Evolutionary conservation across 2,329 filamentous ascomycete species (phyloP).

Genomic region (Lasiodiplodia citricola): DNA sequence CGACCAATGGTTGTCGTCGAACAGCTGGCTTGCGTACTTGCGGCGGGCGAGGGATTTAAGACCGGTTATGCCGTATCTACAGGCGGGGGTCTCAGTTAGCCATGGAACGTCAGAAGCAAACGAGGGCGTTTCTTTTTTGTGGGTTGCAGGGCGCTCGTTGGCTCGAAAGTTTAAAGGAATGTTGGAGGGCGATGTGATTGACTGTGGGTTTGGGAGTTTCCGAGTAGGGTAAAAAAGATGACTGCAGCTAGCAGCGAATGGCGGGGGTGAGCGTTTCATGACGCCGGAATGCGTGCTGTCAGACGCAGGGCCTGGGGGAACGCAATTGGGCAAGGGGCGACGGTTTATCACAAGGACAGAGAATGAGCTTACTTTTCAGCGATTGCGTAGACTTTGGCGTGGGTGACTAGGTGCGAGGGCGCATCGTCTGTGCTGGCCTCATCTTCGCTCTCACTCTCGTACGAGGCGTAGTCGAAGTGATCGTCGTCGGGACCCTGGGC

Average conservation of each 20-base stretch:
- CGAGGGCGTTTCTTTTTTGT: background rate
- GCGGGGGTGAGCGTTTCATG: slow-evolving; percentile 11
- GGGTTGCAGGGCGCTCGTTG: slow-evolving; percentile 9
- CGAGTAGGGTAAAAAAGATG: slow-evolving; percentile 25
- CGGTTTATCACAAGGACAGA: slow-evolving; percentile 28
- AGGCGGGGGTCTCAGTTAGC: slow-evolving; percentile 5
- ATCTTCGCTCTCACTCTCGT: slow-evolving; percentile 27
- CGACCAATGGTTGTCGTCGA: slow-evolving; percentile 46
- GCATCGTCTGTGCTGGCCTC: slow-evolving; percentile 44
- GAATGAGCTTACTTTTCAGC: slow-evolving; percentile 52
- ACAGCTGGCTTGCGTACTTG: slow-evolving; percentile 53
- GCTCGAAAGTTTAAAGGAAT: background rate
- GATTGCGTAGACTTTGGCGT: slow-evolving; percentile 56
- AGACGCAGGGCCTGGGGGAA: slow-evolving; percentile 25
- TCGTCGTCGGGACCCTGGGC: slow-evolving; percentile 14
- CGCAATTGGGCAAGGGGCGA: slow-evolving; percentile 27
- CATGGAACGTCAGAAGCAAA: slow-evolving; percentile 6
- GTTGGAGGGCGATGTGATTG: slow-evolving; percentile 4
- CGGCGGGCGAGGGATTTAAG: slow-evolving; percentile 52
- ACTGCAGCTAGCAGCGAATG: slow-evolving; percentile 13
- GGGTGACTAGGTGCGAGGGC: slow-evolving; percentile 50
- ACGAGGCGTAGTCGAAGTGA: slow-evolving; percentile 14
- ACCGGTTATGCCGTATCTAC: slow-evolving; percentile 54
- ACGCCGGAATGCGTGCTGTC: background rate
- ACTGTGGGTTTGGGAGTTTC: slow-evolving; percentile 9